Evolutionary conservation across 768 basidiomycete species (phyloP).

Genomic region (Boletus reticulatus): DNA sequence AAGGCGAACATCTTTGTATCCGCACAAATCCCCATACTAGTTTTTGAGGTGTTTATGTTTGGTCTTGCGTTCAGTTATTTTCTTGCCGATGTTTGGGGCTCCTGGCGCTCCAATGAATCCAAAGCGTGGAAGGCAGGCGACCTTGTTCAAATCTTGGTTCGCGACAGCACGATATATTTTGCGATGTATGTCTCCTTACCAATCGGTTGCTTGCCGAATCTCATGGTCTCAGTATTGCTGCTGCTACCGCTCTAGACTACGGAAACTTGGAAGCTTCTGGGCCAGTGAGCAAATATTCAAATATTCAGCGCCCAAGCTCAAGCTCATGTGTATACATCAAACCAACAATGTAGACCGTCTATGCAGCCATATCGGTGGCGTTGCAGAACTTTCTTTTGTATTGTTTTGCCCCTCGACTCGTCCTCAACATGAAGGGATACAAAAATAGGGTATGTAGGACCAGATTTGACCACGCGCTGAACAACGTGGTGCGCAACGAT

Average conservation of each 20-base stretch:
- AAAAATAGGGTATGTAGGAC: slow-evolving; percentile 12
- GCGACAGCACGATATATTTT: slow-evolving; percentile 21
- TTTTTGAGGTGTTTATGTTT: slow-evolving; percentile 18
- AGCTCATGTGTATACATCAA: background rate
- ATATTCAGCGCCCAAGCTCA: background rate
- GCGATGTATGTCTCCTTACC: slow-evolving; percentile 11
- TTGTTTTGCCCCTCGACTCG: slow-evolving; percentile 17
- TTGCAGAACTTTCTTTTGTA: slow-evolving; percentile 15
- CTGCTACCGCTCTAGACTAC: slow-evolving; percentile 2
- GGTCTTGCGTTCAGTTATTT: slow-evolving; percentile 14
- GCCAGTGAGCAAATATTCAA: slow-evolving; percentile 1
- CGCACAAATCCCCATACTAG: slow-evolving; percentile 5
- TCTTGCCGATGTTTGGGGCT: background rate
- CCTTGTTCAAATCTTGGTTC: slow-evolving; percentile 11
- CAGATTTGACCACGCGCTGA: background rate
- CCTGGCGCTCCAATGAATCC: background rate
- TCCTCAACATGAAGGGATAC: slow-evolving; percentile 14
- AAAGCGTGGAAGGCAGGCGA: slow-evolving; percentile 2
- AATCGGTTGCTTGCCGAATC: background rate
- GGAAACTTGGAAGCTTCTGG: background rate
- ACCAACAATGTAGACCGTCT: slow-evolving; percentile 1
- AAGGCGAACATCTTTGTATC: background rate
- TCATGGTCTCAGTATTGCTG: background rate
- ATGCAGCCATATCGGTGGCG: slow-evolving; percentile 9
- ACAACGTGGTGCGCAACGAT: background rate